Evolutionary conservation across 441 rosid genomes (phyloP).

Genomic region (Pelargonium exstipulatum): DNA sequence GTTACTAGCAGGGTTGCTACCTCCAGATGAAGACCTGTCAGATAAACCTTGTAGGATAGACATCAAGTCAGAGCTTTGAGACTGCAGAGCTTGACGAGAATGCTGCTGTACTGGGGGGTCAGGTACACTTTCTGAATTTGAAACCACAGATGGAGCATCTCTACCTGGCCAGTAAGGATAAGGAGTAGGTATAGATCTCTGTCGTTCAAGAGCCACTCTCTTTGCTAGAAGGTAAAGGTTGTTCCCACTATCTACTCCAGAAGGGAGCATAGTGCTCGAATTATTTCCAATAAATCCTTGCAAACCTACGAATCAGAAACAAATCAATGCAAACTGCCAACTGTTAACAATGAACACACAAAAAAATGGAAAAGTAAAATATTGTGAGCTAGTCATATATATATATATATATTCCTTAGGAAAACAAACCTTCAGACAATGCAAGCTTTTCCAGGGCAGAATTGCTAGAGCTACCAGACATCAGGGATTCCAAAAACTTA

Average conservation of each 20-base stretch:
- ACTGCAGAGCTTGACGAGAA: constrained; percentile 41
- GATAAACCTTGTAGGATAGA: constrained; percentile 66
- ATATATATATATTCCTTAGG: background rate
- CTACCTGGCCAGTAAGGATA: constrained; percentile 69
- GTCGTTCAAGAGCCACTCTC: constrained; percentile 73
- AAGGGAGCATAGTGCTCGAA: constrained; percentile 37
- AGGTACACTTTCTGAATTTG: constrained; percentile 52
- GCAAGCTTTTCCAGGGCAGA: constrained; percentile 29
- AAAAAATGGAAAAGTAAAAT: constrained; percentile 6
- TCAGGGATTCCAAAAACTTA: constrained; percentile 82
- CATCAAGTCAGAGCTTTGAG: constrained; percentile 68
- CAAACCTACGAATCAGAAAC: constrained; percentile 37
- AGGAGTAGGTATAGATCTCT: constrained; percentile 49
- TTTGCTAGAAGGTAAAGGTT: constrained; percentile 64
- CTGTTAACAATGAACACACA: background rate
- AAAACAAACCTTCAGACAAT: constrained; percentile 47
- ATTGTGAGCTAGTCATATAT: background rate
- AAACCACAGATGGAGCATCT: constrained; percentile 53
- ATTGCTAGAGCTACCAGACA: constrained; percentile 56
- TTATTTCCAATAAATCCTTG: constrained; percentile 55
- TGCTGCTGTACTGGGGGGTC: constrained; percentile 39
- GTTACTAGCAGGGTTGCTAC: constrained; percentile 43
- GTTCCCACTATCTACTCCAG: constrained; percentile 56
- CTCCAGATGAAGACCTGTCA: constrained; percentile 54
- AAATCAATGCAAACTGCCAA: constrained; percentile 9